Conservation (phyloP, 2,329 filamentous ascomycete genomes). For the Hymenoscyphus occultus region DNA sequence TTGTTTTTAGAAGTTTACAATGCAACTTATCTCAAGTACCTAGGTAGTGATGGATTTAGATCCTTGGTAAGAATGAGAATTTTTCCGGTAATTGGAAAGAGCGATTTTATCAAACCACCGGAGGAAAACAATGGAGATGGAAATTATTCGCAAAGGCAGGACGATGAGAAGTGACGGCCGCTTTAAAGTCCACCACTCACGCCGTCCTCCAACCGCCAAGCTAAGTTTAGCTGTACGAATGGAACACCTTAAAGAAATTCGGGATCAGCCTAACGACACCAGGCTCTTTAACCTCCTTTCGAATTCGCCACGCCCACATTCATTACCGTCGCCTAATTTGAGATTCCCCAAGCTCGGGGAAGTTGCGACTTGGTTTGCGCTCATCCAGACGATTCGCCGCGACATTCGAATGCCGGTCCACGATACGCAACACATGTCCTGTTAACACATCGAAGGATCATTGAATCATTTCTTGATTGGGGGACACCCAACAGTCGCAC, state of each 20-base stretch:
- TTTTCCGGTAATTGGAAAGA: too few species aligned
- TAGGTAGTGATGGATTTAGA: too few species aligned
- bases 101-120: too few species aligned
- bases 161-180: neutral
- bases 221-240: neutral
- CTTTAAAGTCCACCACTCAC: neutral
- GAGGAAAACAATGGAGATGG: neutral
- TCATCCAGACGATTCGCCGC: neutral
- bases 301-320: neutral
- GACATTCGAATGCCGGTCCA: constrained; percentile 12
- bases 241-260: neutral
- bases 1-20: neutral
- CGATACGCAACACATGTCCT: constrained; percentile 26
- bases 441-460: constrained; percentile 12
- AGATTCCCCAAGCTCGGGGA: neutral
- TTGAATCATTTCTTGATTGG: constrained; percentile 25
- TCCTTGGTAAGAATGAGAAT: too few species aligned
- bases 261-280: neutral
- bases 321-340: constrained; percentile 3
- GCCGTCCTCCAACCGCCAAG: neutral
- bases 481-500: constrained; percentile 29
- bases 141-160: neutral
- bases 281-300: constrained; percentile 6
- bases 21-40: too few species aligned
- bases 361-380: neutral